Evolutionary conservation across 1,139 yeast species (phyloP).

Genomic region (Candida anutae): DNA sequence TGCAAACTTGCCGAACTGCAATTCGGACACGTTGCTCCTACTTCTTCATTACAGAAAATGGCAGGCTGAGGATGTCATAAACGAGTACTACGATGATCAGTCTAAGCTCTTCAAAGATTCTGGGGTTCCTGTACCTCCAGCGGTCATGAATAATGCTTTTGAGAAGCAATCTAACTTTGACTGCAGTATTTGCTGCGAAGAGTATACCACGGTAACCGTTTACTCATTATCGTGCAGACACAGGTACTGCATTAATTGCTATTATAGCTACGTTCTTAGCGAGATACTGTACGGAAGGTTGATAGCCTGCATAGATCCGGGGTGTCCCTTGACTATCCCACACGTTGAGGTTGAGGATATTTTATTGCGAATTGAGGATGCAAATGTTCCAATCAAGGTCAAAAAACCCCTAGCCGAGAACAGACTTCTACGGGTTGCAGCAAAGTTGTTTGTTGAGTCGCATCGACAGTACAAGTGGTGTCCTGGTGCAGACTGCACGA

Average conservation of each 20-base stretch:
- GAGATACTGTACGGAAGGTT: conserved; percentile 47
- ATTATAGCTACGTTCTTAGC: conserved; percentile 47
- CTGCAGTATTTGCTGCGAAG: conserved; percentile 71
- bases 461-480: conserved; percentile 61
- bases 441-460: conserved; percentile 45
- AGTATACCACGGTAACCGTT: conserved; percentile 25
- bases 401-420: conserved; percentile 6
- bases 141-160: conserved; percentile 13
- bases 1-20: conserved; percentile 23
- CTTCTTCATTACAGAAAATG: conserved; percentile 59
- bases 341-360: conserved; percentile 22
- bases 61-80: conserved; percentile 69
- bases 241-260: conserved; percentile 62
- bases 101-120: conserved; percentile 34
- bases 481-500: conserved; percentile 78
- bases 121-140: conserved; percentile 32
- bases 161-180: conserved; percentile 17
- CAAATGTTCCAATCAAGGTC: conserved; percentile 5
- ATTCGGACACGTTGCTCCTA: conserved; percentile 35
- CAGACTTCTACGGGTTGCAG: conserved; percentile 16
- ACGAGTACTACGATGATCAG: conserved; percentile 54
- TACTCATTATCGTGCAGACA: conserved; percentile 66
- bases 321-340: conserved; percentile 26
- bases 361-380: conserved; percentile 5
- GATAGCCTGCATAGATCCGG: conserved; percentile 56